A percentile compares a stretch with the other conserved stretches of the same genome.
These are phyloP conservation scores for Chytriomyces hyalinus DNA, from an alignment of 192 early-diverging fungal species.

Conservation along the genomic window DNA sequence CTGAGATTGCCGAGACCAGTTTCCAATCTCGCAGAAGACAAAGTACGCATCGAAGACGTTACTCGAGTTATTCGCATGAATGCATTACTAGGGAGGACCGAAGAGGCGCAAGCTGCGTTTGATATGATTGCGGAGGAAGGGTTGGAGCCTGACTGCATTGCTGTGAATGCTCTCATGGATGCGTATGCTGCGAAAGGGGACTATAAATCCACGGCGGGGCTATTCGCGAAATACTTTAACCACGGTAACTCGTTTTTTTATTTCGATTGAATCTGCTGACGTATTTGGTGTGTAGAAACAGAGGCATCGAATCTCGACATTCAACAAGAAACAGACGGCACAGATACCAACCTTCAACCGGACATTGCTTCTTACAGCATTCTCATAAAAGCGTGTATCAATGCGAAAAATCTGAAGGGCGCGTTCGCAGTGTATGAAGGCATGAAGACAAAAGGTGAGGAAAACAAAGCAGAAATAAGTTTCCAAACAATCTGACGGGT, in stretches of 20 bases:
- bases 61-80: slow-evolving; percentile 58
- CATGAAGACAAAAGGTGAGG: slow-evolving; percentile 65
- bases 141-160: slow-evolving; percentile 68
- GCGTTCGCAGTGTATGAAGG: slow-evolving; percentile 78
- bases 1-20: neutral
- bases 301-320: slow-evolving; percentile 38
- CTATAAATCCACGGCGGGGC: slow-evolving; percentile 59
- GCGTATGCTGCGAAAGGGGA: slow-evolving; percentile 75
- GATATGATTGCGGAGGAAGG: slow-evolving; percentile 64
- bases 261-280: neutral
- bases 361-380: slow-evolving; percentile 72
- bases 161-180: slow-evolving; percentile 80
- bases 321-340: no score
- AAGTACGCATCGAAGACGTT: slow-evolving; percentile 29
- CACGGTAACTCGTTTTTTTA: neutral
- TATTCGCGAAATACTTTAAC: slow-evolving; percentile 66
- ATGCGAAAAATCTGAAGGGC: slow-evolving; percentile 61
- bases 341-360: slow-evolving; percentile 44
- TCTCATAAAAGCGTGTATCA: slow-evolving; percentile 73
- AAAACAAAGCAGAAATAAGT: neutral
- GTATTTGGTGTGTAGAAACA: neutral
- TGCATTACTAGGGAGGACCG: slow-evolving; percentile 62
- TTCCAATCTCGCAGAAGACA: neutral
- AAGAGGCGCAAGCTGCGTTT: slow-evolving; percentile 68
- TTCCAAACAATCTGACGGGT: slow-evolving; percentile 43